Conservation (phyloP, 2,329 filamentous ascomycete species). For the Periglandula ipomoeae region DNA sequence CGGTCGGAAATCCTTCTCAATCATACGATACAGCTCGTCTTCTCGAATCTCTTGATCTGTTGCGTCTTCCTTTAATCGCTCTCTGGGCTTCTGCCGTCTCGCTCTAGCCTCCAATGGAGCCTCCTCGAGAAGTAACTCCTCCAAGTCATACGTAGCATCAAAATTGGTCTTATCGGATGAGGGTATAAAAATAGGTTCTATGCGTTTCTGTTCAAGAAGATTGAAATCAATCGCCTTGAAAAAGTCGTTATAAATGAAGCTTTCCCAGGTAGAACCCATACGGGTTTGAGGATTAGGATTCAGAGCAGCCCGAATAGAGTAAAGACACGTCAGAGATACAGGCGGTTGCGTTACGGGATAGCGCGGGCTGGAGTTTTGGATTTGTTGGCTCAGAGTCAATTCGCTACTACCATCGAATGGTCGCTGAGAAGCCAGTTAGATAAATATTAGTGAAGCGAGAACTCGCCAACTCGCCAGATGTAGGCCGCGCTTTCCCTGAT, state of each 20-base stretch:
- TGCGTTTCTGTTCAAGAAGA: constrained; percentile 73
- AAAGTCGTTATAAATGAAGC: constrained; percentile 81
- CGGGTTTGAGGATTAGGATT: constrained; percentile 71
- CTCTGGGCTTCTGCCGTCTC: constrained; percentile 85
- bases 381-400: constrained; percentile 67
- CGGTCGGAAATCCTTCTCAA: constrained; percentile 85
- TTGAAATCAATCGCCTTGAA: constrained; percentile 81
- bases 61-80: constrained; percentile 85
- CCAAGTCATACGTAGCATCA: constrained; percentile 93
- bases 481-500: background rate
- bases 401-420: constrained; percentile 90
- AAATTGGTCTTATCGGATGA: constrained; percentile 99
- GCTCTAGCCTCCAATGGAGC: constrained; percentile 89
- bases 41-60: constrained; percentile 91
- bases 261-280: constrained; percentile 79
- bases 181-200: constrained; percentile 84
- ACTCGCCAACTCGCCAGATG: too few relatives aligned
- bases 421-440: constrained; percentile 44
- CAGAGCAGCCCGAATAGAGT: constrained; percentile 76
- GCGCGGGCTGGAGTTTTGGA: constrained; percentile 72
- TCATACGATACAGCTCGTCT: constrained; percentile 88
- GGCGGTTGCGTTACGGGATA: constrained; percentile 90
- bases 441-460: background rate
- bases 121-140: constrained; percentile 88
- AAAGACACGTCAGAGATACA: constrained; percentile 78